Base-by-base conservation (phyloP, 805 yeast genomes). In the Ogataea nitratoaversa region DNA sequence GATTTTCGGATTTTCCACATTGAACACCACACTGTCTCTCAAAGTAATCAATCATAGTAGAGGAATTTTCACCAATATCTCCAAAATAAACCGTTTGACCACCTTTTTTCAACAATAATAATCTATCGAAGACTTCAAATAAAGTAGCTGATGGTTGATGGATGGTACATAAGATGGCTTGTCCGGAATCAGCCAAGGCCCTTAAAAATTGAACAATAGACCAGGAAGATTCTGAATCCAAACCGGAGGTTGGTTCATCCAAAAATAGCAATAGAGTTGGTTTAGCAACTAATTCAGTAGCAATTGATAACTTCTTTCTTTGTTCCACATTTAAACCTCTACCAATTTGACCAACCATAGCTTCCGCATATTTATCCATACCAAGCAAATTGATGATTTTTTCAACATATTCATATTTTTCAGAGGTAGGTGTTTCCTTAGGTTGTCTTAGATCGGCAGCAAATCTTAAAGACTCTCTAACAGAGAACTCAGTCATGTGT, bases 1-100 rank as follows among this genome's bases (percentile, higher is more conserved):
- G 89, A 47, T 82, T 82, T 42, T 79, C 87, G 36, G 70, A 67
- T 8, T 60, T 63, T 40, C 71, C 76, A 68, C 91, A 84, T 40
- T 74, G 68, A 43, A 77, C 75, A 39, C 91, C 90, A 34, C 95
- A 74, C 47, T 70, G 51, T 34, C 55, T 57, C 52, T 71, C 76
- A 47, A 73, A 73, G 53, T 73, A 72, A 32, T 62, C 47, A 40
- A 70, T 67, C 65, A 73, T 66, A 14, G 66, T 60, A 7, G 48
- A 41, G 40, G 72, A 72, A 53, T 68, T 66, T 37, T 66, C 63
- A 40, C 78, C 78, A 56, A 73, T 67, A 42, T 72, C 76, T 49
- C 78, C 78, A 47, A 73, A 72, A 52, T 72, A 73, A 41, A 70
- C 78, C 27, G 78, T 72, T 50, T 62, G 55, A 48, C 78, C 78